These are phyloP conservation scores for Sclerotinia nivalis DNA, from an alignment of 2,329 filamentous ascomycete species.

Conservation along the genomic window DNA sequence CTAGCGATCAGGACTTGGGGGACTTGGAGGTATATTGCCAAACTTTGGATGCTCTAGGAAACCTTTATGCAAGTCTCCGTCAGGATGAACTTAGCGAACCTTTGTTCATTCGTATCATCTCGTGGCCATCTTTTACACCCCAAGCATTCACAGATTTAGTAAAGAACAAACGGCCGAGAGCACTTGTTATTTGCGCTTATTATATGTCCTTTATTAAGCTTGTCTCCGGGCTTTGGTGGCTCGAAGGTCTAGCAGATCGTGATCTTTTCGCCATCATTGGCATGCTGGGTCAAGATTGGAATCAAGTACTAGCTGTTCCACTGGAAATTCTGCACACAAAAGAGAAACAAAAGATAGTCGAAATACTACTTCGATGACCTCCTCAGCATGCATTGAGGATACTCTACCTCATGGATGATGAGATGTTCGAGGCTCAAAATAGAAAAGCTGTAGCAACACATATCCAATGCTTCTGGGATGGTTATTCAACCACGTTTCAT, in stretches of 20 bases:
- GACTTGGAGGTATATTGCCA: conserved; percentile 33
- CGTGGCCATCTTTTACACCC: conserved; percentile 33
- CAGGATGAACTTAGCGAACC: conserved; percentile 32
- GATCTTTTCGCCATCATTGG: conserved; percentile 27
- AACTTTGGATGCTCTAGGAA: conserved; percentile 34
- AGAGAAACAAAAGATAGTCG: conserved; percentile 30
- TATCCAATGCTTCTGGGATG: not conserved
- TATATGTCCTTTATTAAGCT: conserved; percentile 33
- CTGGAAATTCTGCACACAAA: conserved; percentile 20
- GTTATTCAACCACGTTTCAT: not conserved
- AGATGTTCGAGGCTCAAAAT: not conserved
- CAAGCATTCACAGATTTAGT: conserved; percentile 23
- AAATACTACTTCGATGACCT: conserved; percentile 30
- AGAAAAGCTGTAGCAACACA: not conserved
- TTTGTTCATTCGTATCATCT: conserved; percentile 34
- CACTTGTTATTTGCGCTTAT: conserved; percentile 31
- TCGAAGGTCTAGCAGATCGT: conserved; percentile 29
- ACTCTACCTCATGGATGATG: not conserved
- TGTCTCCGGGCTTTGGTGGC: conserved; percentile 31
- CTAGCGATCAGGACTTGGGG: conserved; percentile 34
- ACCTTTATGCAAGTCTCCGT: conserved; percentile 36
- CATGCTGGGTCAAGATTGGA: conserved; percentile 26
- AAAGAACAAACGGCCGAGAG: conserved; percentile 28
- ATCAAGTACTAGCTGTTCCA: conserved; percentile 25
- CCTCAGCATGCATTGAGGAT: not conserved